phyloP scores from a whole-genome alignment of 192 early-diverging fungal genomes.

The Coemansia sp. region DNA sequence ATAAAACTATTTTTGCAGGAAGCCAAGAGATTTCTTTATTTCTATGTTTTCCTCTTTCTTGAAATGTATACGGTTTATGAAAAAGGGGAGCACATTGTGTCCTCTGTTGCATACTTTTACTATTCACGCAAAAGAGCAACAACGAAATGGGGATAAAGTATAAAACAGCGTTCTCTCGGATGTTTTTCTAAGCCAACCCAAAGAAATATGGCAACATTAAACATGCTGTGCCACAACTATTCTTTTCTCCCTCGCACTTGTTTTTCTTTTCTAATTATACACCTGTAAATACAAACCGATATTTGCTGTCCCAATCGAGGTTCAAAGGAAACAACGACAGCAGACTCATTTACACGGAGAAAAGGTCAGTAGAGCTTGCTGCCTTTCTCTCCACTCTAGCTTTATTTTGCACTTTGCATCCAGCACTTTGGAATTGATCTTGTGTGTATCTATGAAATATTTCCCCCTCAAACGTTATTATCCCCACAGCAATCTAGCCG shows the following conservation, averaged over 20 bases:
- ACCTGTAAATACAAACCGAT: background rate
- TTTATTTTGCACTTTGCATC: background rate
- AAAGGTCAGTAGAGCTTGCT: too few species aligned
- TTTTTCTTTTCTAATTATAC: background rate
- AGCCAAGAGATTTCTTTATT: too few species aligned
- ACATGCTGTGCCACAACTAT: background rate
- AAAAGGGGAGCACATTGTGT: conserved; percentile 1
- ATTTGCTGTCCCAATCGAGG: too few species aligned
- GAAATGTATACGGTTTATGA: background rate
- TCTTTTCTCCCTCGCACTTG: background rate
- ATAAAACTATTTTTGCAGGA: too few species aligned
- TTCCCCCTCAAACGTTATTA: background rate
- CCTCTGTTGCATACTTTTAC: background rate
- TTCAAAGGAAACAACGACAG: too few species aligned
- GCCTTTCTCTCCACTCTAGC: background rate
- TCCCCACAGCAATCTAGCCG: conserved; percentile 7
- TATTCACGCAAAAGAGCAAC: background rate
- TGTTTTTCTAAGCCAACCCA: background rate
- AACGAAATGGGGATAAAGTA: background rate
- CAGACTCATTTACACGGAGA: too few species aligned
- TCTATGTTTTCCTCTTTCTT: too few species aligned
- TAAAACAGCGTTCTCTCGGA: background rate
- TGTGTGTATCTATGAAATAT: background rate
- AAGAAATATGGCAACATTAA: background rate
- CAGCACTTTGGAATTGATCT: background rate